Evolutionary conservation across 2,329 filamentous ascomycete species (phyloP).

Genomic region (Fonsecaea pugnacius): DNA sequence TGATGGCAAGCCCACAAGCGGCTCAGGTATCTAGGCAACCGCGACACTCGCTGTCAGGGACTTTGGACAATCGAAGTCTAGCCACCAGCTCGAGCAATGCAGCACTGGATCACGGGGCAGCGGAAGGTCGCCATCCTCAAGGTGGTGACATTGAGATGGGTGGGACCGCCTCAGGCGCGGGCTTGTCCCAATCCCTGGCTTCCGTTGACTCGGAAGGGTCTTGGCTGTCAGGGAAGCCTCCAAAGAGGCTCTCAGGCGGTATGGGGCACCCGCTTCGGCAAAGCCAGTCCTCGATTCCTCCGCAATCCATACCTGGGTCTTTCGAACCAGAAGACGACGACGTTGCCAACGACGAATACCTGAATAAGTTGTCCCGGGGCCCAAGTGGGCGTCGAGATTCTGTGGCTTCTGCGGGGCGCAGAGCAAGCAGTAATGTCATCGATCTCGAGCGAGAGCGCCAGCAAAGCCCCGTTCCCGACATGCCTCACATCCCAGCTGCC

Average conservation of each 20-base stretch:
- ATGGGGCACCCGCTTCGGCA: conserved; percentile 53
- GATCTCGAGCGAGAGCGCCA: conserved; percentile 65
- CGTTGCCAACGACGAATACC: conserved; percentile 74
- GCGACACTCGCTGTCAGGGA: conserved; percentile 34
- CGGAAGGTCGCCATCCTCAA: conserved; percentile 19
- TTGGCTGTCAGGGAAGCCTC: conserved; percentile 81
- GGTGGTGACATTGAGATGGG: conserved; percentile 28
- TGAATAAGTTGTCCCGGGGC: conserved; percentile 60
- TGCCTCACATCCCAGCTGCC: conserved; percentile 31
- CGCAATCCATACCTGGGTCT: conserved; percentile 38
- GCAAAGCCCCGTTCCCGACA: conserved; percentile 42
- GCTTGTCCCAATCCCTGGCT: conserved; percentile 78
- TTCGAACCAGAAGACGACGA: conserved; percentile 58
- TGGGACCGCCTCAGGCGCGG: conserved; percentile 36
- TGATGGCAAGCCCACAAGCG: conserved; percentile 37
- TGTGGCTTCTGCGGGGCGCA: conserved; percentile 39
- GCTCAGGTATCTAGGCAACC: conserved; percentile 15
- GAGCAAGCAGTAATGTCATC: conserved; percentile 54
- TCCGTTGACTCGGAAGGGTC: conserved; percentile 95
- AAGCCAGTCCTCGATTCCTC: conserved; percentile 51
- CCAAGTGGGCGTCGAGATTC: conserved; percentile 50
- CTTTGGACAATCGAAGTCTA: conserved; percentile 36
- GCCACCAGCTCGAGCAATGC: conserved; percentile 39
- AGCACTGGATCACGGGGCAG: conserved; percentile 24
- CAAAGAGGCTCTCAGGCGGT: conserved; percentile 53